These are phyloP conservation scores for Magnolia sinica DNA, from an alignment of 164 flowering plant species.

Conservation along the genomic window DNA sequence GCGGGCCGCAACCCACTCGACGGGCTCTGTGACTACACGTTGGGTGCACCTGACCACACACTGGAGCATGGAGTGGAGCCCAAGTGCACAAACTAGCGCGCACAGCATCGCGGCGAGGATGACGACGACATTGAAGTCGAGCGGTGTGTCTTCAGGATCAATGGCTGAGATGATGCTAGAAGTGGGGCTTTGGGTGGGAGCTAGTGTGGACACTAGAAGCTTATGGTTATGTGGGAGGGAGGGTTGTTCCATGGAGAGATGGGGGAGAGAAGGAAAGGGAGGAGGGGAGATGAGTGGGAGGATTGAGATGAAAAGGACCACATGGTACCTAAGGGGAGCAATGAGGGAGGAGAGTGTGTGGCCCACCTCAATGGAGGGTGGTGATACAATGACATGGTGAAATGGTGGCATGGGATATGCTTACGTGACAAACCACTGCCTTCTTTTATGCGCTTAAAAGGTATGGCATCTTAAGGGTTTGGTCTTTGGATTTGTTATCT, in stretches of 20 bases:
- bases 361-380: constrained; percentile 4
- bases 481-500: too few species aligned
- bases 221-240: neutral
- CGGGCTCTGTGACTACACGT: constrained; percentile 25
- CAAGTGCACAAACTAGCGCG: constrained; percentile 35
- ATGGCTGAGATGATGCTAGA: neutral
- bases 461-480: constrained; percentile 4
- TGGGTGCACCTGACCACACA: constrained; percentile 31
- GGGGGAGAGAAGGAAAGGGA: neutral
- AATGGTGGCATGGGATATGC: constrained; percentile 24
- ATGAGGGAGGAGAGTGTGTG: neutral
- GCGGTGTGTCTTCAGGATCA: neutral
- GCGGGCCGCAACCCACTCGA: constrained; percentile 24
- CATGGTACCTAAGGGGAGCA: neutral
- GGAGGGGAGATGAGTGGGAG: constrained; percentile 1
- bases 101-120: constrained; percentile 34
- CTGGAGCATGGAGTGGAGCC: constrained; percentile 33
- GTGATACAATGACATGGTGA: constrained; percentile 1
- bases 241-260: constrained; percentile 5
- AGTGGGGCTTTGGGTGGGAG: constrained; percentile 13
- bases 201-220: neutral
- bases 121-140: constrained; percentile 23
- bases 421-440: constrained; percentile 24
- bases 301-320: neutral
- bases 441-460: constrained; percentile 23